These are phyloP conservation scores for Pseudogymnoascus sp. DNA, from an alignment of 2,329 filamentous ascomycete genomes.

Conservation along the genomic window DNA sequence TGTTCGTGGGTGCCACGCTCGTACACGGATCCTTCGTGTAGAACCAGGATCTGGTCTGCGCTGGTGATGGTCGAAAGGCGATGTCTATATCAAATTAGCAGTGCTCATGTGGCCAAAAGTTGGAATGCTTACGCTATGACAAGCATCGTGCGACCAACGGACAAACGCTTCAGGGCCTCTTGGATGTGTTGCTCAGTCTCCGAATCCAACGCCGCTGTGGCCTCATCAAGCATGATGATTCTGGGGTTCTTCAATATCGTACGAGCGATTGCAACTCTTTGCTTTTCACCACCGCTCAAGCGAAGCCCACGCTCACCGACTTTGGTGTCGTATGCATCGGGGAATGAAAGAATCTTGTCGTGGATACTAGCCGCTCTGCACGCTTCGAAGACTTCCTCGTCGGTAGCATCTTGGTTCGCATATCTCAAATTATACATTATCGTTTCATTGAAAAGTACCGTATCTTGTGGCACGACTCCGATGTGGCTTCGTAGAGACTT, in stretches of 20 bases:
- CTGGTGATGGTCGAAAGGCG: conserved; percentile 85
- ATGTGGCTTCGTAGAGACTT: conserved; percentile 88
- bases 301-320: conserved; percentile 84
- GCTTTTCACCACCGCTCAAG: conserved; percentile 85
- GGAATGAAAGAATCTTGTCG: conserved; percentile 82
- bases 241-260: conserved; percentile 87
- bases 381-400: conserved; percentile 73
- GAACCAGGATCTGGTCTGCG: conserved; percentile 77
- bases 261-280: conserved; percentile 85
- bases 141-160: conserved; percentile 79
- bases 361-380: conserved; percentile 86
- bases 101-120: conserved; percentile 16
- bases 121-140: conserved; percentile 70
- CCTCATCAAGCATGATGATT: conserved; percentile 89
- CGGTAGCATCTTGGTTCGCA: conserved; percentile 70
- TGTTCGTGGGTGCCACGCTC: conserved; percentile 75
- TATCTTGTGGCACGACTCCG: conserved; percentile 94
- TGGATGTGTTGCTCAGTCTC: conserved; percentile 93
- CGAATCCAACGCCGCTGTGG: conserved; percentile 82
- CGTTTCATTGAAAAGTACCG: conserved; percentile 87
- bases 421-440: conserved; percentile 94
- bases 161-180: conserved; percentile 71
- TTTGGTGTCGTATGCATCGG: conserved; percentile 80
- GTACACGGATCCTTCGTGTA: conserved; percentile 67
- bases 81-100: conserved; percentile 41